phyloP scores from a whole-genome alignment of 1,139 yeast species.

The Wickerhamomyces sp. region DNA sequence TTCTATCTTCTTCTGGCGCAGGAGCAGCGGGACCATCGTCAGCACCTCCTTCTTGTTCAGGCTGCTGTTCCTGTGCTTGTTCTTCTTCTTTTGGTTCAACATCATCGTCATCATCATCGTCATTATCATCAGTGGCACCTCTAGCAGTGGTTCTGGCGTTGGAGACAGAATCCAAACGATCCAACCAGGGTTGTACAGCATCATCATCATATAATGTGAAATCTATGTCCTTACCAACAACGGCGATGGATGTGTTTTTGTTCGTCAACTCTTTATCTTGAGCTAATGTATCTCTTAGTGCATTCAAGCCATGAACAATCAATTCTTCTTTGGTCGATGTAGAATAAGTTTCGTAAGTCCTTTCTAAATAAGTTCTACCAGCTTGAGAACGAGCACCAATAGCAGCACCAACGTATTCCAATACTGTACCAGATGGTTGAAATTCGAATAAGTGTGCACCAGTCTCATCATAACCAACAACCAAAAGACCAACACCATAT shows the following conservation, averaged over 20 bases:
- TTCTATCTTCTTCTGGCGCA: slow-evolving; percentile 32
- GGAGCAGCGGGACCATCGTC: not conserved
- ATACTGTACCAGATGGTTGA: slow-evolving; percentile 90
- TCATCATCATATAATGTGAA: slow-evolving; percentile 80
- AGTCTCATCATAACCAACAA: slow-evolving; percentile 89
- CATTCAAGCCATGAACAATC: slow-evolving; percentile 82
- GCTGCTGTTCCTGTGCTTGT: slow-evolving; percentile 30
- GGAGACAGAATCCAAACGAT: slow-evolving; percentile 56
- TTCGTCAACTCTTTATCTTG: slow-evolving; percentile 88
- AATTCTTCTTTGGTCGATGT: slow-evolving; percentile 64
- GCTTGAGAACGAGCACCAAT: slow-evolving; percentile 99
- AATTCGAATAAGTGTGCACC: slow-evolving; percentile 95
- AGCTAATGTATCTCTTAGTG: slow-evolving; percentile 88
- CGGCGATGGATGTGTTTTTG: slow-evolving; percentile 84
- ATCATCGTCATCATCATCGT: slow-evolving; percentile 22
- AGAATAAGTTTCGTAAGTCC: slow-evolving; percentile 65
- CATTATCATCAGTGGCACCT: slow-evolving; percentile 30
- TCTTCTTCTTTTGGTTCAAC: slow-evolving; percentile 26
- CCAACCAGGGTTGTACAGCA: slow-evolving; percentile 70
- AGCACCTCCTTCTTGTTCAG: not conserved
- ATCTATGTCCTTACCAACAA: slow-evolving; percentile 75
- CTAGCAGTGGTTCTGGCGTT: slow-evolving; percentile 43
- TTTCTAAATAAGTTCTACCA: slow-evolving; percentile 90
- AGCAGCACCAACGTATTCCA: slow-evolving; percentile 90
- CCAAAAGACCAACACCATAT: slow-evolving; percentile 90